Conservation (phyloP, 805 yeast species). For the Lachancea thermotolerans region DNA sequence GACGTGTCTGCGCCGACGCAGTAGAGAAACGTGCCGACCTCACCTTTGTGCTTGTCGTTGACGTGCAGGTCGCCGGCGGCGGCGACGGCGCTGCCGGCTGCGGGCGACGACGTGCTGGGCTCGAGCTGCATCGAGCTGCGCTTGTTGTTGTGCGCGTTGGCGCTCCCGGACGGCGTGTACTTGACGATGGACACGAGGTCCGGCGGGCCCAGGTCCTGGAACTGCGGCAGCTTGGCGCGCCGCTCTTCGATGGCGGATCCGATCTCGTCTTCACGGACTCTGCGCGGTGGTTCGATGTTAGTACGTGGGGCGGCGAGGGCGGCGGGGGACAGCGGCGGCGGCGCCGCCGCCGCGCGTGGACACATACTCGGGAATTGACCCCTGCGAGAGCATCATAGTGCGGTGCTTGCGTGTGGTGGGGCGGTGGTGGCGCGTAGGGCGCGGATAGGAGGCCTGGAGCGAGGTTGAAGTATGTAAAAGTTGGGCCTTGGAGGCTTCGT, state of each 20-base stretch:
- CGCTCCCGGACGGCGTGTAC: conserved; percentile 24
- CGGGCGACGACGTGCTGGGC: conserved; percentile 4
- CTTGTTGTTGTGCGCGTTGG: conserved; percentile 7
- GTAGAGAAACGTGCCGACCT: conserved; percentile 65
- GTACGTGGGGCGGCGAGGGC: background rate
- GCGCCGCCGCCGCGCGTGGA: too few species aligned
- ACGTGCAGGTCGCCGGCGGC: conserved; percentile 19
- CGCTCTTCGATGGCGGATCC: conserved; percentile 61
- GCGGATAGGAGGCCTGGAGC: too few species aligned
- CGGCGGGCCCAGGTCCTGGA: conserved; percentile 67
- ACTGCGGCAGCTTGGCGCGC: conserved; percentile 49
- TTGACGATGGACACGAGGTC: conserved; percentile 42
- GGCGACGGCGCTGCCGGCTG: background rate
- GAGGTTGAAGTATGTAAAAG: too few species aligned
- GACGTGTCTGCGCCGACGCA: conserved; percentile 72
- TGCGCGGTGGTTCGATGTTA: conserved; percentile 8
- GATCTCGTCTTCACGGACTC: conserved; percentile 51
- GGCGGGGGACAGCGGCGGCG: too few species aligned
- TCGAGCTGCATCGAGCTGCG: conserved; percentile 6
- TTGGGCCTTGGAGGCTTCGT: too few species aligned
- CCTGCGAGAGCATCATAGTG: conserved; percentile 37
- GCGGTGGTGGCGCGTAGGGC: background rate
- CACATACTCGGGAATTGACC: conserved; percentile 58
- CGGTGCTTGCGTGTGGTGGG: background rate
- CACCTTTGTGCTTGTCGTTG: conserved; percentile 38